Conservation (phyloP, 2,329 filamentous ascomycete species). For the Shiraia sp. region DNA sequence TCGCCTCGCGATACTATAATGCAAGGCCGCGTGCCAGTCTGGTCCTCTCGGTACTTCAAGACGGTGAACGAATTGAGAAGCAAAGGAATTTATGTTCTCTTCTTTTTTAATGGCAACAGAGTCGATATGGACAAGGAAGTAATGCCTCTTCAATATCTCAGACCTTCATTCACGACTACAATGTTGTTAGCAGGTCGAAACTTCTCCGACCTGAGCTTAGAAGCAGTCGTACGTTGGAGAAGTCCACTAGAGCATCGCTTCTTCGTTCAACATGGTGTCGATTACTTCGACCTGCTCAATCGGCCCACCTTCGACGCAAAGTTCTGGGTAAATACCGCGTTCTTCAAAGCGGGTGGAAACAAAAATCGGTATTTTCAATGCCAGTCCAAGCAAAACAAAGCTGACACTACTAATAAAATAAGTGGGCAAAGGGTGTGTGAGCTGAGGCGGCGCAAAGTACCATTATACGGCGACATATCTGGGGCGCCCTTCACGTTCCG, state of each 20-base stretch:
- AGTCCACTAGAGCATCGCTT: constrained; percentile 2
- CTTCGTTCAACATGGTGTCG: constrained; percentile 9
- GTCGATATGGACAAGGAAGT: constrained; percentile 10
- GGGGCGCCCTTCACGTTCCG: too few relatives aligned
- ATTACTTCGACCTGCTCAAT: constrained; percentile 13
- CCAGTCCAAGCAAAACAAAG: neutral
- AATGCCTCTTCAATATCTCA: constrained; percentile 2
- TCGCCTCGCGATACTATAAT: too few relatives aligned
- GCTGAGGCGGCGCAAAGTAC: too few relatives aligned
- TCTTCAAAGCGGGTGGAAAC: constrained; percentile 7
- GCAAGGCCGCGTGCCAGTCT: too few relatives aligned
- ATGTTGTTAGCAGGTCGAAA: constrained; percentile 1
- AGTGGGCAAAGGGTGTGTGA: too few relatives aligned
- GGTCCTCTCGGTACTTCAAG: too few relatives aligned
- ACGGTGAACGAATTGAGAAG: too few relatives aligned
- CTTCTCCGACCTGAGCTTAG: constrained; percentile 3
- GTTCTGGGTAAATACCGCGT: constrained; percentile 7
- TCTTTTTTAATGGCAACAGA: too few relatives aligned
- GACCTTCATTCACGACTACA: constrained; percentile 1
- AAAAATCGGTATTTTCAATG: neutral
- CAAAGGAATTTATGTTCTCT: too few relatives aligned
- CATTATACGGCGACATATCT: too few relatives aligned
- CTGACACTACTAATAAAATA: neutral
- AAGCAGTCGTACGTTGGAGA: constrained; percentile 1
- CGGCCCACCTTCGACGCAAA: constrained; percentile 7